Evolutionary conservation across 768 basidiomycete species (phyloP).

Genomic region (Lyophyllum semitale): DNA sequence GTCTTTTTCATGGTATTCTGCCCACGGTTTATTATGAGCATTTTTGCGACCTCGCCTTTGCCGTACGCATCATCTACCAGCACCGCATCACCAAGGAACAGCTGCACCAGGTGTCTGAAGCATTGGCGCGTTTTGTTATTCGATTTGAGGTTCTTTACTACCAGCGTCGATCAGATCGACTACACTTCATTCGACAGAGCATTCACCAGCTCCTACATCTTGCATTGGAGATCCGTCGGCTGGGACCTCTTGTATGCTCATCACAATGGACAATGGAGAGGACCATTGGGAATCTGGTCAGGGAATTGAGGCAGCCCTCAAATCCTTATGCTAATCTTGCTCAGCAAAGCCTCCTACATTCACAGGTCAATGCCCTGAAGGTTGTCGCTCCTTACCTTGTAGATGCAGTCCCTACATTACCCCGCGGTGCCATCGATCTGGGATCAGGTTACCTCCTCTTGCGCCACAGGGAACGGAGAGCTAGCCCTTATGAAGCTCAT

Average conservation of each 20-base stretch:
- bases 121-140: not conserved
- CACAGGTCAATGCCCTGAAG: constrained; percentile 21
- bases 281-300: constrained; percentile 28
- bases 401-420: no score
- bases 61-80: constrained; percentile 11
- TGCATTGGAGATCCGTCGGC: constrained; percentile 17
- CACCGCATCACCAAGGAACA: constrained; percentile 1
- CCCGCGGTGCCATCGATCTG: no score
- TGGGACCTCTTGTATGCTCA: constrained; percentile 20
- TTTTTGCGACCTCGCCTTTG: constrained; percentile 14
- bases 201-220: constrained; percentile 33
- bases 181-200: constrained; percentile 36
- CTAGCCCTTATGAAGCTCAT: no score
- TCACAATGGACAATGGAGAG: constrained; percentile 35
- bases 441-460: no score
- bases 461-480: no score
- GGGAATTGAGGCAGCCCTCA: constrained; percentile 26
- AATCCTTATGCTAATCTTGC: constrained; percentile 29
- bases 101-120: not conserved
- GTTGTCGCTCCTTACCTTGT: not conserved
- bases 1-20: constrained; percentile 10
- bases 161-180: constrained; percentile 17
- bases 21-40: constrained; percentile 2
- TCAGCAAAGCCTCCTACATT: constrained; percentile 14
- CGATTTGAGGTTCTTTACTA: constrained; percentile 36